phyloP scores from a whole-genome alignment of 495 filamentous ascomycete species.

The Aspergillus bertholletiae region DNA sequence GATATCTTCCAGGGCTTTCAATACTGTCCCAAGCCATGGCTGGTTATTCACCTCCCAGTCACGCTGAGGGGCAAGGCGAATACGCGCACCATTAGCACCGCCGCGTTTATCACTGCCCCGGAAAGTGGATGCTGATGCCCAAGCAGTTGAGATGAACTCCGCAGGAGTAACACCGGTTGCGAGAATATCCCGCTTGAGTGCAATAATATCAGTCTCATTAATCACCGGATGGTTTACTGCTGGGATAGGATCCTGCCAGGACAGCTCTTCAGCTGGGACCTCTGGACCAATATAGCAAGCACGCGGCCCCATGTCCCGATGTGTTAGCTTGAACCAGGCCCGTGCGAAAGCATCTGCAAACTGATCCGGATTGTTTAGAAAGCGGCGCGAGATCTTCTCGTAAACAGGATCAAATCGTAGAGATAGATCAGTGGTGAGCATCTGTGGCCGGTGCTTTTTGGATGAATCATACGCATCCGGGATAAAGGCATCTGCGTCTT shows the following conservation, averaged over 20 bases:
- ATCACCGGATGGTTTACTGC: constrained; percentile 50
- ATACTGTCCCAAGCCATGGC: constrained; percentile 51
- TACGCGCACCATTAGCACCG: constrained; percentile 70
- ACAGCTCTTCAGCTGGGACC: constrained; percentile 55
- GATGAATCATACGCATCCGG: constrained; percentile 62
- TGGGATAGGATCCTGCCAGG: constrained; percentile 68
- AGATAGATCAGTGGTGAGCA: constrained; percentile 68
- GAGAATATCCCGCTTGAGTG: constrained; percentile 64
- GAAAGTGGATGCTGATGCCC: constrained; percentile 70
- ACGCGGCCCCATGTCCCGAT: constrained; percentile 70
- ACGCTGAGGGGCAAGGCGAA: constrained; percentile 65
- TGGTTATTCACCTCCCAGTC: constrained; percentile 69
- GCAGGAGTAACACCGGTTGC: constrained; percentile 48
- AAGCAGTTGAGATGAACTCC: constrained; percentile 59
- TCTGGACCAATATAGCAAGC: constrained; percentile 67
- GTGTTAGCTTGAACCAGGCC: constrained; percentile 76
- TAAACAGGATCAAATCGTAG: constrained; percentile 65
- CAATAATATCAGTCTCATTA: constrained; percentile 52
- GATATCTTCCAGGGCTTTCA: constrained; percentile 55
- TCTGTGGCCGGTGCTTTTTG: constrained; percentile 63
- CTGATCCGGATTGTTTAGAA: constrained; percentile 60
- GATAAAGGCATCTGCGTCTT: constrained; percentile 59
- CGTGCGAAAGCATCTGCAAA: constrained; percentile 62
- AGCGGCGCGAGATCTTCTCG: constrained; percentile 68
- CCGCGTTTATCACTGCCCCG: constrained; percentile 73